Conservation (phyloP, 768 basidiomycete species). For the Kondoa subrosea region DNA sequence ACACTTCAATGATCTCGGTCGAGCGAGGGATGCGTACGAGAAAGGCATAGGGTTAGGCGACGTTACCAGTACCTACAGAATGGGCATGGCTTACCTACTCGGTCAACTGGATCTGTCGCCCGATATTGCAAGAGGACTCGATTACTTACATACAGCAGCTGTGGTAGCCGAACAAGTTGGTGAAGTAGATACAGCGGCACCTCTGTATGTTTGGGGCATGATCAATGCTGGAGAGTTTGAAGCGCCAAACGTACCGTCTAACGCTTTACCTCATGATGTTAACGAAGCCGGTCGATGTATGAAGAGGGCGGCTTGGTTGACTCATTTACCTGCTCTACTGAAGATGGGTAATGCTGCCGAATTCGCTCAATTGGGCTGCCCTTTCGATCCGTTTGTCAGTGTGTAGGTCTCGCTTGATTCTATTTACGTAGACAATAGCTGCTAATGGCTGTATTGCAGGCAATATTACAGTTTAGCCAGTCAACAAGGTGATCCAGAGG, state of each 20-base stretch:
- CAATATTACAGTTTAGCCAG: conserved; percentile 66
- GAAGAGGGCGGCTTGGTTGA: conserved; percentile 64
- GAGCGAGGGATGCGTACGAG: conserved; percentile 73
- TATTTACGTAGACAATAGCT: background rate
- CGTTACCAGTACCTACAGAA: conserved; percentile 60
- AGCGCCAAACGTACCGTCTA: conserved; percentile 41
- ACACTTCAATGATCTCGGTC: conserved; percentile 50
- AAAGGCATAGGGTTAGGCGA: conserved; percentile 58
- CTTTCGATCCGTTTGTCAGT: conserved; percentile 70
- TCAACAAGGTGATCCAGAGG: conserved; percentile 73
- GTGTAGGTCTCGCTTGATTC: conserved; percentile 34
- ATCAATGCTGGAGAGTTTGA: conserved; percentile 69
- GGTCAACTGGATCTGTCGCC: conserved; percentile 59
- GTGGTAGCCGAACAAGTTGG: conserved; percentile 41
- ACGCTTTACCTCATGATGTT: conserved; percentile 34
- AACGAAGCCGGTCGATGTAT: conserved; percentile 58
- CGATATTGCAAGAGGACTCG: conserved; percentile 45
- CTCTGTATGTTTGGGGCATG: conserved; percentile 68
- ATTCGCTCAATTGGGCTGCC: conserved; percentile 65
- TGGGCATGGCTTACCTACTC: conserved; percentile 82
- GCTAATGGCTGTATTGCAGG: background rate
- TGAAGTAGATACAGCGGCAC: conserved; percentile 40
- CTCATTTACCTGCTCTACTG: conserved; percentile 67
- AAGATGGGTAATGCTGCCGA: conserved; percentile 86
- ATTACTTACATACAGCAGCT: conserved; percentile 61